Evolutionary conservation across 1,284 basidiomycete species (phyloP).

Genomic region (Moesziomyces sp.): DNA sequence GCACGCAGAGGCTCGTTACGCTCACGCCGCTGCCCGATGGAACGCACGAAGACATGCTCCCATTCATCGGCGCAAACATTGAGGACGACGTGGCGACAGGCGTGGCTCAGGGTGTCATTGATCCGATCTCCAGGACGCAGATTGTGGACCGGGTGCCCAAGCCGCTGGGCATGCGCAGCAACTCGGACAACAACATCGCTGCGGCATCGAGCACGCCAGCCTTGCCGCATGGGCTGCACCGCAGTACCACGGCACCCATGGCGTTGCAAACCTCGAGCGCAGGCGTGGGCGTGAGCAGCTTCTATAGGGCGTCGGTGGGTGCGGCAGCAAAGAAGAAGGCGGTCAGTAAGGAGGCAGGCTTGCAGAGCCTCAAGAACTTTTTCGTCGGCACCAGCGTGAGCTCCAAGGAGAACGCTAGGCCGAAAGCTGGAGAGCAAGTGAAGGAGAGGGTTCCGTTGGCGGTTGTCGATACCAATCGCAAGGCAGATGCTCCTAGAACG

Average conservation of each 20-base stretch:
- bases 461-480: slow-evolving; percentile 23
- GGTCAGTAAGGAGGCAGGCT: slow-evolving; percentile 30
- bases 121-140: slow-evolving; percentile 78
- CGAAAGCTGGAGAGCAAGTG: background rate
- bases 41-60: slow-evolving; percentile 41
- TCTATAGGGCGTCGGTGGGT: slow-evolving; percentile 13
- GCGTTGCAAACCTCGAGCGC: background rate
- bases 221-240: slow-evolving; percentile 4
- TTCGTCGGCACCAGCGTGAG: slow-evolving; percentile 9
- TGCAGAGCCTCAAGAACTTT: slow-evolving; percentile 47
- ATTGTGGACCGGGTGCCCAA: slow-evolving; percentile 69
- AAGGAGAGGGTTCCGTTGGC: slow-evolving; percentile 13
- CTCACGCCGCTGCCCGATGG: slow-evolving; percentile 59
- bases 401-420: background rate
- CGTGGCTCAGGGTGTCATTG: slow-evolving; percentile 80
- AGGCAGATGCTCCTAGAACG: background rate
- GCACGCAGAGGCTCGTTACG: slow-evolving; percentile 40
- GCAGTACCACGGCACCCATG: slow-evolving; percentile 29
- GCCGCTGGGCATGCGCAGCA: slow-evolving; percentile 14
- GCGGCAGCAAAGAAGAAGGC: slow-evolving; percentile 25
- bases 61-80: slow-evolving; percentile 60
- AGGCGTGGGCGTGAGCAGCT: slow-evolving; percentile 9
- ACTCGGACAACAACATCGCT: slow-evolving; percentile 14
- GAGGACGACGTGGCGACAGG: slow-evolving; percentile 69
- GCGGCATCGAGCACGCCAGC: background rate